Conservation (phyloP, 441 rosid genomes). For the Sinapis alba region DNA sequence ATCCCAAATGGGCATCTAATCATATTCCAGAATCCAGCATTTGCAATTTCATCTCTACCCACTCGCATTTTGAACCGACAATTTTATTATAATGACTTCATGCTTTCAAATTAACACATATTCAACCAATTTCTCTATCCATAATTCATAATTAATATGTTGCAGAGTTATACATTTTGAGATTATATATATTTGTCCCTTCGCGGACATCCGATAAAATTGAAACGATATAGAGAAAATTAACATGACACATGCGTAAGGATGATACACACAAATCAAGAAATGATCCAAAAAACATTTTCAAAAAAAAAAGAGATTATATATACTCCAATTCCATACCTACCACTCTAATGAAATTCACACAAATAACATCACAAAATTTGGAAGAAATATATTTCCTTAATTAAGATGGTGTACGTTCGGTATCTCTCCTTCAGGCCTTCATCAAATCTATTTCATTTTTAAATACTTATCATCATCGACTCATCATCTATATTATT, state of each 20-base stretch:
- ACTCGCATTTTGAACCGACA: conserved; percentile 23
- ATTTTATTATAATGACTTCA: conserved; percentile 3
- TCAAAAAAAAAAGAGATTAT: too few relatives aligned
- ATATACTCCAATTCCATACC: neutral
- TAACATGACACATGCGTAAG: too few relatives aligned
- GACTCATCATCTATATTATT: too few relatives aligned
- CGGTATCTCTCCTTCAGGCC: too few relatives aligned
- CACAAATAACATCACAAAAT: neutral
- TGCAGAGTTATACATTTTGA: neutral
- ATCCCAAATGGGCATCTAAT: conserved; percentile 34
- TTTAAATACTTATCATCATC: too few relatives aligned
- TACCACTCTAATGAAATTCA: neutral
- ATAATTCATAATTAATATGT: neutral
- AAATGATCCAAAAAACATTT: too few relatives aligned
- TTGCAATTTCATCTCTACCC: conserved; percentile 19
- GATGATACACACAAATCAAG: too few relatives aligned
- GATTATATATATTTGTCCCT: neutral
- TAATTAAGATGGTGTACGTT: too few relatives aligned
- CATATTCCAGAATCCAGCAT: conserved; percentile 39
- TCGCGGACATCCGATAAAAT: too few relatives aligned
- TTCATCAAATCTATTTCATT: too few relatives aligned
- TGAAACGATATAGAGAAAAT: too few relatives aligned
- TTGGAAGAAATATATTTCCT: neutral
- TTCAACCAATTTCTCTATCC: neutral
- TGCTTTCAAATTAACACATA: conserved; percentile 9